These are phyloP conservation scores for Alternaria gansuensis DNA, from an alignment of 2,329 filamentous ascomycete genomes.

Conservation along the genomic window DNA sequence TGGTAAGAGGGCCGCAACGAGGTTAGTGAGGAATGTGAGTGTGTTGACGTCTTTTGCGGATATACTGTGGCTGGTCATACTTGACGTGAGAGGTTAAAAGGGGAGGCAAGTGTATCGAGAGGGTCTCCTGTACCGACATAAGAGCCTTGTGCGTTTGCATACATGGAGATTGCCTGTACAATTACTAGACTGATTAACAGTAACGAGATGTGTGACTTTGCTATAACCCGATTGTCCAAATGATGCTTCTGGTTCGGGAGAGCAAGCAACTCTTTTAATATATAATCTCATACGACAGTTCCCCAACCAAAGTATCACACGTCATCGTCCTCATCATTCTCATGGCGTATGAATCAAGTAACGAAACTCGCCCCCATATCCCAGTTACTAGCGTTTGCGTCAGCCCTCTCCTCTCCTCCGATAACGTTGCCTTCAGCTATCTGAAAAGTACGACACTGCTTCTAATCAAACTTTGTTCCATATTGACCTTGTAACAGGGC, in stretches of 20 bases:
- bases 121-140: not conserved
- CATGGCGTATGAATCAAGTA: not conserved
- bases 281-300: not conserved
- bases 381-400: not conserved
- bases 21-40: conserved; percentile 1
- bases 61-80: not conserved
- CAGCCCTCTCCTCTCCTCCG: not conserved
- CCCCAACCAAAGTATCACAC: not conserved
- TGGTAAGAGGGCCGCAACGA: not conserved
- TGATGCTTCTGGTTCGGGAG: not conserved
- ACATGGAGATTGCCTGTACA: not conserved
- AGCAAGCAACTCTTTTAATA: not conserved
- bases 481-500: not conserved
- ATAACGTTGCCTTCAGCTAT: not conserved
- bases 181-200: not conserved
- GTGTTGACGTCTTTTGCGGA: not conserved
- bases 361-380: not conserved
- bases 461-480: not conserved
- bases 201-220: not conserved
- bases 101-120: not conserved
- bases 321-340: not conserved
- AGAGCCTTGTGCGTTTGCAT: not conserved
- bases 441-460: not conserved
- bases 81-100: not conserved
- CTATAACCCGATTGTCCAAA: not conserved